Evolutionary conservation across 106 monocot species (phyloP).

Genomic region (Allium cepa): DNA sequence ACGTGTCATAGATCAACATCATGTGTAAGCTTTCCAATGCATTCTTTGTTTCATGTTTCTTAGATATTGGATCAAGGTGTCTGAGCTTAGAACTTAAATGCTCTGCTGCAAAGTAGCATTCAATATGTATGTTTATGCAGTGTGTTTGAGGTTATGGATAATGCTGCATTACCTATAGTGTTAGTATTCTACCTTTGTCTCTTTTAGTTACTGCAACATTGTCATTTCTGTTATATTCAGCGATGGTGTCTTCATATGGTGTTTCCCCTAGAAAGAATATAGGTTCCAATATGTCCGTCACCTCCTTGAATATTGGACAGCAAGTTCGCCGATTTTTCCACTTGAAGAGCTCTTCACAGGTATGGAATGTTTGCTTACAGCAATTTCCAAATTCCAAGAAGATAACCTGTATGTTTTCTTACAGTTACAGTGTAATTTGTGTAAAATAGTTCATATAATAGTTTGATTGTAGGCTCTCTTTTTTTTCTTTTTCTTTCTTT

Average conservation of each 20-base stretch:
- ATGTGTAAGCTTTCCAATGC: conserved; percentile 24
- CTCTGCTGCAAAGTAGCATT: too few relatives aligned
- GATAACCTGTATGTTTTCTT: too few relatives aligned
- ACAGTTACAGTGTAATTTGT: too few relatives aligned
- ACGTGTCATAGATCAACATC: conserved; percentile 48
- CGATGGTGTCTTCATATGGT: neutral
- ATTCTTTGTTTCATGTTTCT: neutral
- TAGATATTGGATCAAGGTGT: neutral
- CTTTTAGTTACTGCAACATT: neutral
- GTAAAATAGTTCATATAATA: too few relatives aligned
- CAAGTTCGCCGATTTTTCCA: conserved; percentile 50
- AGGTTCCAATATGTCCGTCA: conserved; percentile 1
- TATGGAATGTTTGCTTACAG: too few relatives aligned
- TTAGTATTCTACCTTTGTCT: too few relatives aligned
- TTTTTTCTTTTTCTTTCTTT: too few relatives aligned
- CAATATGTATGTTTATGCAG: too few relatives aligned
- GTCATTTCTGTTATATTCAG: neutral
- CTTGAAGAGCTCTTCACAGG: conserved; percentile 69
- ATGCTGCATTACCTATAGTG: neutral
- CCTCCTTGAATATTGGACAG: neutral
- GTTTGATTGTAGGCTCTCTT: too few relatives aligned
- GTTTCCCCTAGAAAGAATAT: conserved; percentile 26
- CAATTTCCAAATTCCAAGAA: too few relatives aligned
- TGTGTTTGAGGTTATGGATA: neutral
- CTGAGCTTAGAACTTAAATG: too few relatives aligned